Evolutionary conservation across 2,329 filamentous ascomycete genomes (phyloP), one percentile per base, ranked within the genome.

Genomic region (Xylaria sp.): DNA sequence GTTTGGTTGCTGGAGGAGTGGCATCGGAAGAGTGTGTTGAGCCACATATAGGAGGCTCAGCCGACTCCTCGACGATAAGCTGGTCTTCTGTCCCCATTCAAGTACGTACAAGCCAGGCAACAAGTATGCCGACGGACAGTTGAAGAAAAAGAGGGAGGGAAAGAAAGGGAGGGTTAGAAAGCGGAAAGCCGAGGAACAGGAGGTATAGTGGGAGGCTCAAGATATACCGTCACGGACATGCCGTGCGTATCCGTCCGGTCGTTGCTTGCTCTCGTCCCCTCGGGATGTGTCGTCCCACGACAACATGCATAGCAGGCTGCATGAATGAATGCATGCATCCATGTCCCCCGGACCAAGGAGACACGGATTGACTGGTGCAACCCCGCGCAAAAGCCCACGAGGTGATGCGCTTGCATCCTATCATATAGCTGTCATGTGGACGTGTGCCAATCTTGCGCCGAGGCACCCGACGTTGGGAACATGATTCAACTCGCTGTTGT

Each of bases 21-120:
- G 74, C 74, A 74, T 75, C 65, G 68, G 62, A 66, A 64, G 57
- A 37, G 23, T 27, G 66, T 54, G 70, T 70, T 48, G 63, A 71
- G 66, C 74, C 75, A 76, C 75, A 74, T 78, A 78, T 77, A 78
- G 76, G 76, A 76, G 76, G 75, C 75, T 78, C 76, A 75, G 76
- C 74, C 76, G 76, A 77, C 75, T 78, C 75, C 76, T 78, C 76
- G 76, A 78, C 76, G 69, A 65, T 67, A 72, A 67, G 60, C 69
- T 76, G 73, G 59, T 76, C 74, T 73, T 76, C 76, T 74, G 76
- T 74, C 76, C 76, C 77, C 77, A 78, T 78, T 78, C 77, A 78
- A 63, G 75, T 76, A 70, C 71, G 63, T 68, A 68, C 69, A 67
- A 69, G 64, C 47, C 60, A 55, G 64, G 68, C 55, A 62, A 29